Conservation (phyloP, 23 red algal genomes). For the Gracilaria vermiculophylla region DNA sequence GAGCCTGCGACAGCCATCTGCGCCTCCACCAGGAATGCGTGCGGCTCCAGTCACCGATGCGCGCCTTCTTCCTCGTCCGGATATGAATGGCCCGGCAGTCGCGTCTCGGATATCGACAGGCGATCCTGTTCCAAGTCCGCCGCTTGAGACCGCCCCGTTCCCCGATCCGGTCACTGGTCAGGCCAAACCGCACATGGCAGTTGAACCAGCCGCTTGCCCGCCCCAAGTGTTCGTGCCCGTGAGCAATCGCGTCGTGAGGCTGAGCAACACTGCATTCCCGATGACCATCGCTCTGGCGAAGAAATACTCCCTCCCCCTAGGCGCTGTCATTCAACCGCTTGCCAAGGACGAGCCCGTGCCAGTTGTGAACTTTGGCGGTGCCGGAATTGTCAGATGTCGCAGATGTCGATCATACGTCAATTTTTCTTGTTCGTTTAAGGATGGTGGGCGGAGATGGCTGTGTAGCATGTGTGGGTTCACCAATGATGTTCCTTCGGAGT, state of each 20-base stretch:
- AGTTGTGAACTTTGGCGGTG: slow-evolving; percentile 94
- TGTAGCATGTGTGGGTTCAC: slow-evolving; percentile 90
- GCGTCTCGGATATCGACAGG: slow-evolving; percentile 36
- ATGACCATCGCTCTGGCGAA: slow-evolving; percentile 40
- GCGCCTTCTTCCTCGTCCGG: slow-evolving; percentile 49
- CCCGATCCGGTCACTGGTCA: slow-evolving; percentile 12
- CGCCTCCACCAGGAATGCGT: slow-evolving; percentile 42
- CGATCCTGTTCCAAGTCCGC: slow-evolving; percentile 45
- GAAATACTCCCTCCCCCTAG: slow-evolving; percentile 89
- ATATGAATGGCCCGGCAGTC: slow-evolving; percentile 17
- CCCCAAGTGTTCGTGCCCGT: slow-evolving; percentile 71
- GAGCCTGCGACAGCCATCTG: not conserved
- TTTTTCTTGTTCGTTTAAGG: slow-evolving; percentile 79
- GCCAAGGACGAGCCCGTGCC: slow-evolving; percentile 67
- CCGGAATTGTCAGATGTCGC: slow-evolving; percentile 90
- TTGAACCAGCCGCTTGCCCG: slow-evolving; percentile 71
- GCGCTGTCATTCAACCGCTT: slow-evolving; percentile 90
- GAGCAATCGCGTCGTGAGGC: slow-evolving; percentile 49
- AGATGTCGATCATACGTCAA: slow-evolving; percentile 94
- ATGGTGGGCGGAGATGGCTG: slow-evolving; percentile 88
- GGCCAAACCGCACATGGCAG: not conserved
- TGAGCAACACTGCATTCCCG: slow-evolving; percentile 74
- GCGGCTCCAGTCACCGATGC: slow-evolving; percentile 31
- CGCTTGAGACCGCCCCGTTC: not conserved
- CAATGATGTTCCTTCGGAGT: slow-evolving; percentile 84